phyloP scores from a whole-genome alignment of 306 rosid species.

The Delonix regia region DNA sequence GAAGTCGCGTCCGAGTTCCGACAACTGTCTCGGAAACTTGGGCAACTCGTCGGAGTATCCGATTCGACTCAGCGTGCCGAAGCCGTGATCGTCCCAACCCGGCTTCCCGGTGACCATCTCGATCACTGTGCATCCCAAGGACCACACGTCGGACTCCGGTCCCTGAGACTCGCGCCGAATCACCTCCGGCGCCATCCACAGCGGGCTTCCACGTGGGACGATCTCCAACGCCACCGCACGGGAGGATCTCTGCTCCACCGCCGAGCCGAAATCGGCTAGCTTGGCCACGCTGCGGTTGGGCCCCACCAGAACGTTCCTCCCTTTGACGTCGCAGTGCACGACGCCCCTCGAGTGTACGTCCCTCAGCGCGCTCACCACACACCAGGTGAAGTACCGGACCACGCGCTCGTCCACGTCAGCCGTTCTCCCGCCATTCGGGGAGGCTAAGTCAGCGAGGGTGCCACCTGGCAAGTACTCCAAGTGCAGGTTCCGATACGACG shows the following conservation, averaged over 20 bases:
- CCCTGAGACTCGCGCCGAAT: conserved; percentile 73
- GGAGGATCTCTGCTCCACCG: conserved; percentile 24
- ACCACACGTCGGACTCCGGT: conserved; percentile 89
- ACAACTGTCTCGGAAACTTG: conserved; percentile 52
- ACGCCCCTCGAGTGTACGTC: conserved; percentile 62
- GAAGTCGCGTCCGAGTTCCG: conserved; percentile 70
- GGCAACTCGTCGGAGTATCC: conserved; percentile 64
- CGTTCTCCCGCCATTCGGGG: not conserved
- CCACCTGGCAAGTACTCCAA: conserved; percentile 88
- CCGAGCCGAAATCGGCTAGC: conserved; percentile 87
- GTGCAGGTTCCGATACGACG: conserved; percentile 66
- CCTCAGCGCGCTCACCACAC: conserved; percentile 65
- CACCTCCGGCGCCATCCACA: conserved; percentile 99
- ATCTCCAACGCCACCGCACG: not conserved
- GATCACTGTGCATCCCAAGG: conserved; percentile 84
- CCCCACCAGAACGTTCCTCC: conserved; percentile 66
- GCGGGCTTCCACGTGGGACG: conserved; percentile 79
- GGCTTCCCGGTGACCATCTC: conserved; percentile 85
- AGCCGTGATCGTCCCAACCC: conserved; percentile 71
- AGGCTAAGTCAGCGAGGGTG: conserved; percentile 53
- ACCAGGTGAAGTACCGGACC: conserved; percentile 59
- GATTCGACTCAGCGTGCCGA: conserved; percentile 63
- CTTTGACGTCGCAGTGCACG: conserved; percentile 90
- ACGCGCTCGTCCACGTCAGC: conserved; percentile 60
- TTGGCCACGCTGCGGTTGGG: conserved; percentile 38